phyloP scores from a whole-genome alignment of 106 monocot genomes.

The Allium cepa region DNA sequence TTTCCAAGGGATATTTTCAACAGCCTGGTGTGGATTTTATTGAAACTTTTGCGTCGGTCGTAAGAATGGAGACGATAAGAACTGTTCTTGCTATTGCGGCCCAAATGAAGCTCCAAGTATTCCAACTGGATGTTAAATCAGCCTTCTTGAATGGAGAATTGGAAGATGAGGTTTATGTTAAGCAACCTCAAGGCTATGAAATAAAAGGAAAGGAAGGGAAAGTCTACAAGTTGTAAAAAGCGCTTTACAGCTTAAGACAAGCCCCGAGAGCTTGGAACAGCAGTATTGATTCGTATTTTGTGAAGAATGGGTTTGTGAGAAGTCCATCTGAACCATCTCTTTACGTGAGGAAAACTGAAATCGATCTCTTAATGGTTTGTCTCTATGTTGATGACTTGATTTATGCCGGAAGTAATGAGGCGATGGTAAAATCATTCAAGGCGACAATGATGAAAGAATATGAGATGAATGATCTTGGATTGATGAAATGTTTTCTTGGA shows the following conservation, averaged over 20 bases:
- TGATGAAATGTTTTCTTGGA: conserved; percentile 1
- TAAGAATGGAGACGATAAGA: too few relatives aligned
- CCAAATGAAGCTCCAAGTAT: not conserved
- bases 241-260: not conserved
- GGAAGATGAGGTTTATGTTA: not conserved
- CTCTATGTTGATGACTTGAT: conserved; percentile 23
- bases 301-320: not conserved
- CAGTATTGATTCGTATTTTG: not conserved
- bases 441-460: not conserved
- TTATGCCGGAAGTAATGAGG: not conserved
- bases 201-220: conserved; percentile 2
- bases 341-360: not conserved
- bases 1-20: too few relatives aligned
- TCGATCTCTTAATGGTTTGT: not conserved
- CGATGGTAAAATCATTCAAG: not conserved
- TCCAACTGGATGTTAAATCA: not conserved
- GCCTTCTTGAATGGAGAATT: conserved; percentile 6
- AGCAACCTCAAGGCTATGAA: not conserved
- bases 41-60: too few relatives aligned
- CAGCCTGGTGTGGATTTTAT: too few relatives aligned
- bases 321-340: not conserved
- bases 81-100: not conserved
- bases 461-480: conserved; percentile 2
- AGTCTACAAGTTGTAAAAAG: not conserved
- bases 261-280: not conserved